Percentiles rank a stretch among this genome's conserved stretches.
These are phyloP conservation scores for Starmerella floricola DNA, from an alignment of 805 yeast genomes.

Conservation along the genomic window DNA sequence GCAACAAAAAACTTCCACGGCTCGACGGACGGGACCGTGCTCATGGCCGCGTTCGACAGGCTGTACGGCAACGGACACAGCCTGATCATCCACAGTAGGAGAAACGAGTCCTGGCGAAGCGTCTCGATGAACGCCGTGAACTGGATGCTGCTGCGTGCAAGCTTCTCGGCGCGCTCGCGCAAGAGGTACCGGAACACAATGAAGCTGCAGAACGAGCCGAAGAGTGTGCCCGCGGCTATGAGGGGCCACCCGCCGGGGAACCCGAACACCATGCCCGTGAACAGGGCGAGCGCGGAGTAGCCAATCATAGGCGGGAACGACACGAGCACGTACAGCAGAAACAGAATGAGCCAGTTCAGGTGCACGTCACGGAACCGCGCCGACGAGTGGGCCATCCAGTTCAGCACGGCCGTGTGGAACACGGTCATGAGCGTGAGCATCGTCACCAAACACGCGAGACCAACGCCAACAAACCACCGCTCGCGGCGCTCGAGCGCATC, in stretches of 20 bases:
- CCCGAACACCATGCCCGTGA: slow-evolving; percentile 76
- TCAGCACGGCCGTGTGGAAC: slow-evolving; percentile 29
- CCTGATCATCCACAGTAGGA: slow-evolving; percentile 58
- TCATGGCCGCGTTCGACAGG: slow-evolving; percentile 81
- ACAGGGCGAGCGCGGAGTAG: slow-evolving; percentile 51
- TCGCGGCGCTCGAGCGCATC: slow-evolving; percentile 21
- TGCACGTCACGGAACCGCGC: slow-evolving; percentile 26
- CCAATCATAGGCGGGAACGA: slow-evolving; percentile 90
- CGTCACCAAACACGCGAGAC: slow-evolving; percentile 18
- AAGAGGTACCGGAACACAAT: slow-evolving; percentile 50
- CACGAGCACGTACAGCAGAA: slow-evolving; percentile 45
- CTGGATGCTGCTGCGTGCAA: slow-evolving; percentile 50
- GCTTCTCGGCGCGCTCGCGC: slow-evolving; percentile 41
- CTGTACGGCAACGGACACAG: slow-evolving; percentile 91
- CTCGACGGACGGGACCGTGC: slow-evolving; percentile 69
- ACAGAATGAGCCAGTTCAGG: slow-evolving; percentile 34
- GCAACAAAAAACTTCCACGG: slow-evolving; percentile 55
- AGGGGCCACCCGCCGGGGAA: slow-evolving; percentile 68
- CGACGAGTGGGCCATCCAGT: slow-evolving; percentile 26
- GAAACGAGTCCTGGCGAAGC: slow-evolving; percentile 55
- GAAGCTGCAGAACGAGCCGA: slow-evolving; percentile 70
- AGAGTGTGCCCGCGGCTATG: slow-evolving; percentile 52
- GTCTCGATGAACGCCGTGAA: slow-evolving; percentile 66
- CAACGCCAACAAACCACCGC: slow-evolving; percentile 14
- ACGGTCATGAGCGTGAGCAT: slow-evolving; percentile 24